Percentiles rank a stretch among this genome's conserved stretches.
These are phyloP conservation scores for Rubroboletus satanas DNA, from an alignment of 768 basidiomycete species.

Conservation along the genomic window DNA sequence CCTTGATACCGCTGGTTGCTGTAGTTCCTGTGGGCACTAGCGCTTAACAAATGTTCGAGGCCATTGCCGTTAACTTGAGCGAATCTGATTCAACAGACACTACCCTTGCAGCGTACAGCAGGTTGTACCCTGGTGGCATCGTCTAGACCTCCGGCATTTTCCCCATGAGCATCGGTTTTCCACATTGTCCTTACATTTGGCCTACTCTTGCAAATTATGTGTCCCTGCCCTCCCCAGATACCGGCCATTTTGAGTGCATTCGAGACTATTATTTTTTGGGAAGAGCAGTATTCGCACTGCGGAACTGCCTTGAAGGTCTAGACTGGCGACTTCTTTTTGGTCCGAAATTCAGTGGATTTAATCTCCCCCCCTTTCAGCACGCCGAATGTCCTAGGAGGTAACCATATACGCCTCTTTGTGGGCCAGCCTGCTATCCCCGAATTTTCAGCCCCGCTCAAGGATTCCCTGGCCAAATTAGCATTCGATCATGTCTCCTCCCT, in stretches of 20 bases:
- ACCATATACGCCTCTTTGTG: neutral
- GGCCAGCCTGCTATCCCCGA: neutral
- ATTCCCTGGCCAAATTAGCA: neutral
- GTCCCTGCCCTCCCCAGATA: neutral
- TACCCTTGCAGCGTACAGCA: slow-evolving; percentile 1
- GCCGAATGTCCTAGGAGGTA: neutral
- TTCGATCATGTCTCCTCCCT: neutral
- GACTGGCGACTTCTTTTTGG: neutral
- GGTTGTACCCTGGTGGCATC: neutral
- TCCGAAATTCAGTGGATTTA: neutral
- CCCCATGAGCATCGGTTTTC: neutral
- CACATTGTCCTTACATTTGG: neutral
- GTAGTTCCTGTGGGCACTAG: neutral
- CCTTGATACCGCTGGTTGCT: neutral
- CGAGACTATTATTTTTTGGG: neutral
- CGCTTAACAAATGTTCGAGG: slow-evolving; percentile 6
- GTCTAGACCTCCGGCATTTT: slow-evolving; percentile 8
- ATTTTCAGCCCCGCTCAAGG: neutral
- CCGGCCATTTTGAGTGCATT: neutral
- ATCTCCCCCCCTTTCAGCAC: neutral
- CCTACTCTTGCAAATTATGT: neutral
- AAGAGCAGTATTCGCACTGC: neutral
- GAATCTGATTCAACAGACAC: neutral
- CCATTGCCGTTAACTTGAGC: neutral
- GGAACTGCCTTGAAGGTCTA: slow-evolving; percentile 4